Percentiles rank a stretch among this genome's conserved stretches.
Conservation (phyloP, 805 yeast genomes). For the Phaffomyces opuntiae region DNA sequence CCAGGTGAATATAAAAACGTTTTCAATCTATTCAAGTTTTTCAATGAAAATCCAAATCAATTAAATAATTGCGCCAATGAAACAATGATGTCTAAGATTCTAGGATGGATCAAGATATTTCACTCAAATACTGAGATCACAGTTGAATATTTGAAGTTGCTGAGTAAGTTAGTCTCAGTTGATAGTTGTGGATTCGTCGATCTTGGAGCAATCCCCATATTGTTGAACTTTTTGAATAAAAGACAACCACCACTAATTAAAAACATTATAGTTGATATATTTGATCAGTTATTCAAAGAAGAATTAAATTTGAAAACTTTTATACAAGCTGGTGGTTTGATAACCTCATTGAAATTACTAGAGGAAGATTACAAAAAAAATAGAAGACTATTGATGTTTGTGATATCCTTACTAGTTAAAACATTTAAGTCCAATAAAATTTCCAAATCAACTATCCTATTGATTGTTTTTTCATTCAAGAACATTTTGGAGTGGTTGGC, state of each 20-base stretch:
- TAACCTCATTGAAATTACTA: slow-evolving; percentile 32
- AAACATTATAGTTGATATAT: slow-evolving; percentile 2
- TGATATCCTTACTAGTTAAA: slow-evolving; percentile 31
- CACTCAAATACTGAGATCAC: neutral
- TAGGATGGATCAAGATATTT: slow-evolving; percentile 2
- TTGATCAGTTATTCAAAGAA: slow-evolving; percentile 16
- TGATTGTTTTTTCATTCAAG: slow-evolving; percentile 35
- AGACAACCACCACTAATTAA: slow-evolving; percentile 2
- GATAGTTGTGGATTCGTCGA: slow-evolving; percentile 8
- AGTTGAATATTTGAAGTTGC: slow-evolving; percentile 1
- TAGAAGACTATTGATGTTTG: slow-evolving; percentile 32
- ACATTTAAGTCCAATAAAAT: slow-evolving; percentile 23
- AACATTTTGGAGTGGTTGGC: slow-evolving; percentile 30
- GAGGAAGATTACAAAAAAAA: slow-evolving; percentile 37
- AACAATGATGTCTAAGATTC: neutral
- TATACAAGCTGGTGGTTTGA: slow-evolving; percentile 39
- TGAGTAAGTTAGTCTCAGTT: neutral
- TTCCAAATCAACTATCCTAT: slow-evolving; percentile 26
- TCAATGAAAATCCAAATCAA: neutral
- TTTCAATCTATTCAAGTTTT: neutral
- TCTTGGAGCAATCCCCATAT: slow-evolving; percentile 14
- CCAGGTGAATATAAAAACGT: neutral
- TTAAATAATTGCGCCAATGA: neutral
- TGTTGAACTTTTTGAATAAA: slow-evolving; percentile 3
- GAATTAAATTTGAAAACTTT: slow-evolving; percentile 33